Base-by-base conservation (phyloP, 129 eudicot species). In the Flaveria sonorensis region DNA sequence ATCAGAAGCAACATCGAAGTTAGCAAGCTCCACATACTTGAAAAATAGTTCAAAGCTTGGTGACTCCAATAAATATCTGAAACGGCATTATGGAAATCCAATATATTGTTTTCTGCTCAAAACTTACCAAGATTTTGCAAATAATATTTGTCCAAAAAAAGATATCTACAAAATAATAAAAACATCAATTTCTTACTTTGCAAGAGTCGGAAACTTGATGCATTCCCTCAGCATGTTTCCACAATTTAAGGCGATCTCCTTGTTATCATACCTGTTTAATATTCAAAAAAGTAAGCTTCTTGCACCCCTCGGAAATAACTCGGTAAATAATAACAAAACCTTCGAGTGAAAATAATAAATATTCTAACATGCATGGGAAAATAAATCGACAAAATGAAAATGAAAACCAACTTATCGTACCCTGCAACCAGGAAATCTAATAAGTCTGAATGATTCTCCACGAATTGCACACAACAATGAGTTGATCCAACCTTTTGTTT, bases 221-320 rank as follows among this genome's bases (percentile, higher is more conserved):
- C 99, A 95, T 73, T 95, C 99, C 86, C 99, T 89, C 82, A 95
- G 77, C 97, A 91, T 89, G 78, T 80, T 87, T 72, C 99, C 99
- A 81, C 94, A 80, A 83, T 88, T 87, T 85, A 91, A 82, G 61
- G 99, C 97, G 75, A 89, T 88, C 69, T 95, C 99, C 90, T 89
- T 95, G 89, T 95, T 95, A 81, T 95, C 99, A 40, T 91, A 95
- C 85, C 99, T 95, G 97, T 78, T 75, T 62, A 74, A 74, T 67
- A 63, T 78, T 81, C 50, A 74, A 53, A 30, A 36, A 47, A 28
- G 72, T 79, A 20, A 47, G 64, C n/a, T 36, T 77, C 40, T 61
- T 61, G 65, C 67, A 24, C 67, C n/a, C 67, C 67, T 46, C 61
- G 16, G n/a, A 75, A 70, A 59, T 59, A 70, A 28, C 36, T 45